Conservation (phyloP, 139 green algal species). For the Parachlorella kessleri region DNA sequence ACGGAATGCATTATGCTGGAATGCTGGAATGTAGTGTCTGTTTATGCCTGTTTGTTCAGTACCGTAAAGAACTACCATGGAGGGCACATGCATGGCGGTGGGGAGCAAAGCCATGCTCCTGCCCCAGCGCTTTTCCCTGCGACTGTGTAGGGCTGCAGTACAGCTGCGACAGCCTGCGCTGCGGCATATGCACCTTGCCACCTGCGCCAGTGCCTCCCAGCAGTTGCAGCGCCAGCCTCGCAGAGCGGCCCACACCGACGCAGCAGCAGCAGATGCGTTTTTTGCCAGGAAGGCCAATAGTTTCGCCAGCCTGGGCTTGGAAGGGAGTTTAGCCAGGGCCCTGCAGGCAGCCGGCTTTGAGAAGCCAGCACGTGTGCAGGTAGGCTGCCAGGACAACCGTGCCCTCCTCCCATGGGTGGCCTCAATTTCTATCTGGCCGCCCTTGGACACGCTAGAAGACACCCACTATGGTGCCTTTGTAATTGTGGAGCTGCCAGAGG, state of each 20-base stretch:
- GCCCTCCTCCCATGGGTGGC: not conserved
- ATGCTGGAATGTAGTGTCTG: too few relatives aligned
- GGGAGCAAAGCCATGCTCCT: too few relatives aligned
- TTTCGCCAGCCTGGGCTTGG: conserved; percentile 56
- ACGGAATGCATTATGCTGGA: too few relatives aligned
- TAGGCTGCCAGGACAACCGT: not conserved
- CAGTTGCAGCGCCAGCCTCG: too few relatives aligned
- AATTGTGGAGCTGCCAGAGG: too few relatives aligned
- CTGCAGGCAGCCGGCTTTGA: conserved; percentile 49
- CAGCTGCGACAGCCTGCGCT: not conserved
- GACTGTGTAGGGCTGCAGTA: not conserved
- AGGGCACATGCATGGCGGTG: too few relatives aligned
- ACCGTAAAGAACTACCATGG: too few relatives aligned
- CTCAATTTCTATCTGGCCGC: not conserved
- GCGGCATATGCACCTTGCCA: not conserved
- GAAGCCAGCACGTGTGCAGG: conserved; percentile 59
- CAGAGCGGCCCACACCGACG: not conserved
- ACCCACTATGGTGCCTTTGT: not conserved
- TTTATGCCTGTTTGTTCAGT: too few relatives aligned
- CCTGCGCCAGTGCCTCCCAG: too few relatives aligned
- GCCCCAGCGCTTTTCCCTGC: not conserved
- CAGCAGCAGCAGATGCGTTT: conserved; percentile 43
- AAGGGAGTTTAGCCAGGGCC: conserved; percentile 24
- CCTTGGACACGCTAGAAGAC: not conserved
- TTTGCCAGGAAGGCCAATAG: conserved; percentile 35